Base-by-base conservation (phyloP, 2,329 filamentous ascomycete species). In the Hypoxylon sp. region DNA sequence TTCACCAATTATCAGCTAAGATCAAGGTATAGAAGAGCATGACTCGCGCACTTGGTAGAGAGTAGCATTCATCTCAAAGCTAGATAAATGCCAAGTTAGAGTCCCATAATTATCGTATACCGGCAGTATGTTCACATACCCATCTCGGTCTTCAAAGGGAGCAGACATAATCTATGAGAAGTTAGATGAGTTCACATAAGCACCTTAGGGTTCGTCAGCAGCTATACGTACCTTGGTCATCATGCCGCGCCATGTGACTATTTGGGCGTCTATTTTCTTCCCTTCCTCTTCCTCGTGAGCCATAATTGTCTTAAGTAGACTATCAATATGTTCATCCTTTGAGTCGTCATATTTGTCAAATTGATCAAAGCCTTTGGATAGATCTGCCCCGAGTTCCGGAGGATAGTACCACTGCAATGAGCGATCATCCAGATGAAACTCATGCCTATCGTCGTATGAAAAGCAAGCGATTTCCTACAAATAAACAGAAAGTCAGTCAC, bases 201-300 rank as follows among this genome's bases (percentile, higher is more conserved):
- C n/a, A 11, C 24, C 33, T 3, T 22, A 29, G 22, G 50, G 29
- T 9, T 53, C 0, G 46, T 35, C 24, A 1, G 8, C 29, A 14
- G 24, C 2, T 52, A 17, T 47, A 19, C 80, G 58, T 78, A 94
- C 94, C 86, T 98, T 99, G 70, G 96, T 98, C 91, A 99, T 94
- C 94, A 98, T 98, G 39, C 96, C 96, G 75, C 96, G 86, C 95
- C 95, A 99, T 1, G 95, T 98, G 56, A 98, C 86, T 50, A 98
- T 79, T 74, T 97, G 90, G 1, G 92, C 91, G 68, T 94, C 90
- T 33, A 91, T 90, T 76, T 87, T 90, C 75, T 88, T 85, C 2
- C 88, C 87, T 0, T 86, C 88, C 71, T 89, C 84, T 78, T 90
- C 85, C 80, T 98, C 96, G 72, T 93, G 85, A 26, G 87, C 86